Evolutionary conservation across 1,284 basidiomycete genomes (phyloP).

Genomic region (Microbotryum silenes-acaulis): DNA sequence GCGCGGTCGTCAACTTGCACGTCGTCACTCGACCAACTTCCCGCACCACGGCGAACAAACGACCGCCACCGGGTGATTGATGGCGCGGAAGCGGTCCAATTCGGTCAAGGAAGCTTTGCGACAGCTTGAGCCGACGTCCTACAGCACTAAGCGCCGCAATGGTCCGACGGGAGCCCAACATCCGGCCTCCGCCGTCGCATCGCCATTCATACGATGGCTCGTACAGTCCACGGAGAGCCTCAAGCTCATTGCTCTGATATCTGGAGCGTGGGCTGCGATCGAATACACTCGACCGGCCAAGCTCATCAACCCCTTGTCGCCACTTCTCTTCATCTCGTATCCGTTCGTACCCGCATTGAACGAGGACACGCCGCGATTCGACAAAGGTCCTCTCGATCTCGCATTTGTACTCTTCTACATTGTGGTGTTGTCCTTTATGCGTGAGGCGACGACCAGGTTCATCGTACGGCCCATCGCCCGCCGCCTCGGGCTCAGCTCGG

Average conservation of each 20-base stretch:
- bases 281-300: constrained; percentile 1
- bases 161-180: neutral
- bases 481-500: constrained; percentile 59
- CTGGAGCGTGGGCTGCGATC: constrained; percentile 13
- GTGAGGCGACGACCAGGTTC: constrained; percentile 67
- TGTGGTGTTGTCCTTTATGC: constrained; percentile 83
- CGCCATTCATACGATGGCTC: constrained; percentile 15
- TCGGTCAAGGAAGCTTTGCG: constrained; percentile 21
- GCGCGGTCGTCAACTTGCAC: no score
- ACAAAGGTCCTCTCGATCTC: constrained; percentile 65
- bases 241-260: constrained; percentile 12
- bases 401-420: constrained; percentile 79
- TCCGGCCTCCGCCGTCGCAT: neutral
- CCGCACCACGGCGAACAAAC: no score
- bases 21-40: no score
- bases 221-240: constrained; percentile 19
- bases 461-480: constrained; percentile 64
- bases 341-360: constrained; percentile 36
- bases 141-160: neutral
- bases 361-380: constrained; percentile 58
- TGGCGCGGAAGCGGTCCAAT: constrained; percentile 20
- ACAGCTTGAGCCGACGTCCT: constrained; percentile 11
- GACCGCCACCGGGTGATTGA: neutral
- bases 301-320: constrained; percentile 61
- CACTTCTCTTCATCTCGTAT: constrained; percentile 70